Evolutionary conservation across 495 filamentous ascomycete species (phyloP), one percentile per base, ranked within the genome.

Genomic region (Hypoxylon cercidicola): DNA sequence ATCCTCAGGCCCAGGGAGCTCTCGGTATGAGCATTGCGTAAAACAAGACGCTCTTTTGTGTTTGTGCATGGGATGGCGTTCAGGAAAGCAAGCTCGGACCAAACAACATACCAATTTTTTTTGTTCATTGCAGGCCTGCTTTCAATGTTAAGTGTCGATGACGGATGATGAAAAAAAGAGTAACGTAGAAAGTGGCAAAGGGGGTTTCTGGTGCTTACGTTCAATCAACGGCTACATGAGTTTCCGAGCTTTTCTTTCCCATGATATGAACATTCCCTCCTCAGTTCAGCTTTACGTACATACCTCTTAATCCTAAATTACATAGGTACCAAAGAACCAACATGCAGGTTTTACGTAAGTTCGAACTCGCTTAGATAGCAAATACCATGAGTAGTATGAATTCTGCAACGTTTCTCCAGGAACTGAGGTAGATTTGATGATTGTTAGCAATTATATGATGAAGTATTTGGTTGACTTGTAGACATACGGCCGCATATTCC

Each of bases 1-100:
- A 84, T 40, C 83, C 82, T 48, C 83, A 83, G 8, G 81, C 82
- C 48, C 83, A 83, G 9, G 81, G 79, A 7, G 13, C 58, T 28
- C 7, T 18, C 32, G 63, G 63, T 21, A 57, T 58, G 39, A 66
- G 10, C 32, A 62, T 62, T 54, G 57, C 64, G 35, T 68, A 50
- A 59, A 46, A 20, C 46, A 54, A 54, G 51, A 55, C 43, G 35
- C 23, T 32, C 54, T 9, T 49, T n/a, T 25, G 19, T 55, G 39
- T 19, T 49, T 28, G 25, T 28, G 53, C 58, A 68, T 59, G 41
- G 48, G 37, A 41, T 50, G 64, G 64, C 64, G 64, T 68, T 68
- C 5, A 16, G 64, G 64, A 25, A 39, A 48, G 49, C 43, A 44
- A 23, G 44, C 15, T 47, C 39, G 54, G 54, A 47, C 58, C 57